Conservation (phyloP, 305 asterid species). For the Euphrasia arctica region DNA sequence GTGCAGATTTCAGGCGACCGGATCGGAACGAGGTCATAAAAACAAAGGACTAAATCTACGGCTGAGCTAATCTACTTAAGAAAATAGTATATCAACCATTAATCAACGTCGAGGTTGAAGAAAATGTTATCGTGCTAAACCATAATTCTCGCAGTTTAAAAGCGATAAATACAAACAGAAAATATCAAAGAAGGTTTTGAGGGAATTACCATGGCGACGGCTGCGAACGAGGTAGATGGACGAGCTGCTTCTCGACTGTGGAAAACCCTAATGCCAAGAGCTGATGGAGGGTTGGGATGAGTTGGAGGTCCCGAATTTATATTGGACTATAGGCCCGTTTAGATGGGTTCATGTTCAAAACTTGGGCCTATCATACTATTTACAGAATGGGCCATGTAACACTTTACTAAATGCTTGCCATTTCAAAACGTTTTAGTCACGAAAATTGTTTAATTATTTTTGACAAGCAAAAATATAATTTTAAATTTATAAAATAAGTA, state of each 20-base stretch:
- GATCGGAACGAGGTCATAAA: too few species aligned
- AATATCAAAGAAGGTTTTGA: not conserved
- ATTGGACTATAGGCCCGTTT: constrained; percentile 18
- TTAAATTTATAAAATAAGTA: too few species aligned
- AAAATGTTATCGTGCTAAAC: too few species aligned
- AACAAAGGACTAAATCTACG: not conserved
- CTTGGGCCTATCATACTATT: not conserved
- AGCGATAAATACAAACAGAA: not conserved
- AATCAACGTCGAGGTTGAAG: not conserved
- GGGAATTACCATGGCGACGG: constrained; percentile 30
- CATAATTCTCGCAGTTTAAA: not conserved
- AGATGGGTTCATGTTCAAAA: not conserved
- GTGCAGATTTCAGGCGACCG: not conserved
- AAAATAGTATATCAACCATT: too few species aligned
- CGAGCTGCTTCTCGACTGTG: constrained; percentile 16
- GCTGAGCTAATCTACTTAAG: not conserved
- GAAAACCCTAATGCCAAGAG: constrained; percentile 21
- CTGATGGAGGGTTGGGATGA: not conserved
- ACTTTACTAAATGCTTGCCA: too few species aligned
- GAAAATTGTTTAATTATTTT: too few species aligned
- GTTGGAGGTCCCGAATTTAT: constrained; percentile 6
- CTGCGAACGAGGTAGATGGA: not conserved
- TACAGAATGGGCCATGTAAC: not conserved
- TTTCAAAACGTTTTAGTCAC: too few species aligned
- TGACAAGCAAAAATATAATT: too few species aligned